Evolutionary conservation across 176 grass and related monocot species (phyloP), one percentile per base, ranked within the genome.

Genomic region (Oryza longistaminata): DNA sequence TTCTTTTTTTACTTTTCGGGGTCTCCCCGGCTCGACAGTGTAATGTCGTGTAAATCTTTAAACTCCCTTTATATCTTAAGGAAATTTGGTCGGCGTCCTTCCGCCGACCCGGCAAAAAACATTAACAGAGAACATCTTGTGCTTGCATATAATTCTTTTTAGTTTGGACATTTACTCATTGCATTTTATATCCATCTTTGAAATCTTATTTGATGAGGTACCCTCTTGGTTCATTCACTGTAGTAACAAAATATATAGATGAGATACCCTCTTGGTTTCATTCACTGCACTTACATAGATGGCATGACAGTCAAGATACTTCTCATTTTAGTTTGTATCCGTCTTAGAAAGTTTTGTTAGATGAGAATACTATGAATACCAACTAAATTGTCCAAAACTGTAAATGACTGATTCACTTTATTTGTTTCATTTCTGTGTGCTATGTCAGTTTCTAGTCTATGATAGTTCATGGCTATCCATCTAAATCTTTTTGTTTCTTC

Each of bases 131-230:
- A 50, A 77, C 46, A 52, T 68, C 42, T 77, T 85, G 6, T 9
- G 27, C 64, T 70, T 7, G 44, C 29, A 69, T 27, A 77, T 3
- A 40, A 71, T 7, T 1, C 55, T 9, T 22, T 4, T 10, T 62
- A 19, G 21, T 50, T 75, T 71, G 58, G 19, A n/a, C 1, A 68
- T 31, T 68, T 58, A 21, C 27, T 34, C 29, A 27, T 16, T 29
- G 10, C 81, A 5, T 66, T 78, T 35, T 80, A 10, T 81, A 24
- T 73, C n/a, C 22, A 88, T 60, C 37, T 44, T 85, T 58, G 55
- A 22, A 34, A 55, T 6, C 50, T 39, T 70, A 37, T 70, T 17
- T 17, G 31, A 19, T 39, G 26, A 35, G 66, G 55, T 53, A 53
- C 11, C 48, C 33, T 73, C 35, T 24, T 71, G 37, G 15, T 43